These are phyloP conservation scores for Pythium utonaiense DNA, from an alignment of 352 stramenopile species.

Conservation along the genomic window DNA sequence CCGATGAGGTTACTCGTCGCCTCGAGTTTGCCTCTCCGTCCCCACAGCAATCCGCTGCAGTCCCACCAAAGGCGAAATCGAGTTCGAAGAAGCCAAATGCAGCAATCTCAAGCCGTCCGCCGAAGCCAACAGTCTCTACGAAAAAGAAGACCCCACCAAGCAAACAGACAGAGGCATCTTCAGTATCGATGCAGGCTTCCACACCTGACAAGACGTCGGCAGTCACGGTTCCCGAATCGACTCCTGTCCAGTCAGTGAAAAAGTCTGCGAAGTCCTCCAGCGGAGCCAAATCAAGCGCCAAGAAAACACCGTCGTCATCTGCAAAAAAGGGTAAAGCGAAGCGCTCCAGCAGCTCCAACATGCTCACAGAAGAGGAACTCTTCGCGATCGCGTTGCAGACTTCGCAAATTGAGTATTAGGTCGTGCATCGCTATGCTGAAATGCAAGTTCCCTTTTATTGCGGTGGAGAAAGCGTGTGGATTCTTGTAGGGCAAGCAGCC, in stretches of 20 bases:
- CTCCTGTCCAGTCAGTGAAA: neutral
- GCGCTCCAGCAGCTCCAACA: constrained; percentile 11
- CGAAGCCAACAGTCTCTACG: neutral
- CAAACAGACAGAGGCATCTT: neutral
- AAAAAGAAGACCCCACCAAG: neutral
- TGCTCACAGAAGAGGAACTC: constrained; percentile 27
- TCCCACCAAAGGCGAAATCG: neutral
- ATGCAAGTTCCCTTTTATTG: no score
- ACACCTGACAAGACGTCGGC: neutral
- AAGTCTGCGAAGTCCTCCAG: neutral
- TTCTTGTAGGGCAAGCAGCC: no score
- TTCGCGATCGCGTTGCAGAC: constrained; percentile 24
- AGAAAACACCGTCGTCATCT: neutral
- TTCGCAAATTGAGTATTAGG: constrained; percentile 29
- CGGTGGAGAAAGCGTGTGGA: no score
- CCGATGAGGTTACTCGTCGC: constrained; percentile 20
- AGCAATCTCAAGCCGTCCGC: neutral
- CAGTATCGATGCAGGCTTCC: no score
- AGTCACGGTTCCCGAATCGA: neutral
- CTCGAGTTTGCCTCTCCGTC: constrained; percentile 19
- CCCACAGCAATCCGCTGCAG: neutral
- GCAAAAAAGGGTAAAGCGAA: constrained; percentile 23
- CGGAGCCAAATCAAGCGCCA: neutral
- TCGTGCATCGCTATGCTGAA: neutral
- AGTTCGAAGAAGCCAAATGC: neutral